A percentile compares a stretch with the other conserved stretches of the same genome.
Evolutionary conservation across 2,329 filamentous ascomycete species (phyloP).

Genomic region (Fusarium incarnatum): DNA sequence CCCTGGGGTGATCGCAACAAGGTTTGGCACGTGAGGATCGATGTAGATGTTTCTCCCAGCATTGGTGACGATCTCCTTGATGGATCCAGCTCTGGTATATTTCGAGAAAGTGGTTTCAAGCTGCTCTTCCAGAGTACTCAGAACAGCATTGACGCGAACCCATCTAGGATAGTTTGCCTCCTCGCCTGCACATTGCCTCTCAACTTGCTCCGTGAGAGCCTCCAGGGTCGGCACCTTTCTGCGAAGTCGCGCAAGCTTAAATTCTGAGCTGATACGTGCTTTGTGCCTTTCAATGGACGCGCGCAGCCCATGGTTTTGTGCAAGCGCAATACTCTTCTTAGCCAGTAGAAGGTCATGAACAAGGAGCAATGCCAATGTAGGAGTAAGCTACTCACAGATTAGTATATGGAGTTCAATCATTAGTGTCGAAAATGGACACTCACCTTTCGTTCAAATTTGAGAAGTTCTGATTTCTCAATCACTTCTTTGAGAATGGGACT

Average conservation of each 20-base stretch:
- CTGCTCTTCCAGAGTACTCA: slow-evolving; percentile 76
- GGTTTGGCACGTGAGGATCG: slow-evolving; percentile 85
- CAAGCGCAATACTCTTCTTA: slow-evolving; percentile 84
- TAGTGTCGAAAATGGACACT: slow-evolving; percentile 20
- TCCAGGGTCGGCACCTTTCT: slow-evolving; percentile 76
- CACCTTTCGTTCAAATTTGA: slow-evolving; percentile 88
- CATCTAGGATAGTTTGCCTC: slow-evolving; percentile 81
- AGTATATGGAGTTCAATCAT: background rate
- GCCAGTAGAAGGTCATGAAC: slow-evolving; percentile 87
- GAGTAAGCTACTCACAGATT: slow-evolving; percentile 73
- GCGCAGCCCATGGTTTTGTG: slow-evolving; percentile 81
- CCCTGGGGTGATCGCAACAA: slow-evolving; percentile 80
- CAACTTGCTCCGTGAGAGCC: slow-evolving; percentile 70
- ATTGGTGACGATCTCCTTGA: slow-evolving; percentile 66
- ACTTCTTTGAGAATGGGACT: slow-evolving; percentile 86
- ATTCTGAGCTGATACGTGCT: slow-evolving; percentile 81
- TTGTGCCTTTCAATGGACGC: slow-evolving; percentile 83
- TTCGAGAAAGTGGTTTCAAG: slow-evolving; percentile 78
- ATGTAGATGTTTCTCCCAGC: slow-evolving; percentile 69
- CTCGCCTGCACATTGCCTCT: slow-evolving; percentile 61
- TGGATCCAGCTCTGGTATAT: slow-evolving; percentile 66
- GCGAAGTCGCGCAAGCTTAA: slow-evolving; percentile 81
- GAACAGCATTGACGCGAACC: slow-evolving; percentile 87
- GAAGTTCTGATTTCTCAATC: slow-evolving; percentile 81
- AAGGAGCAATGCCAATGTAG: slow-evolving; percentile 82